Percentiles rank a stretch among this genome's conserved stretches.
Evolutionary conservation across 1,139 yeast species (phyloP).

Genomic region (Zygosaccharomyces sapae): DNA sequence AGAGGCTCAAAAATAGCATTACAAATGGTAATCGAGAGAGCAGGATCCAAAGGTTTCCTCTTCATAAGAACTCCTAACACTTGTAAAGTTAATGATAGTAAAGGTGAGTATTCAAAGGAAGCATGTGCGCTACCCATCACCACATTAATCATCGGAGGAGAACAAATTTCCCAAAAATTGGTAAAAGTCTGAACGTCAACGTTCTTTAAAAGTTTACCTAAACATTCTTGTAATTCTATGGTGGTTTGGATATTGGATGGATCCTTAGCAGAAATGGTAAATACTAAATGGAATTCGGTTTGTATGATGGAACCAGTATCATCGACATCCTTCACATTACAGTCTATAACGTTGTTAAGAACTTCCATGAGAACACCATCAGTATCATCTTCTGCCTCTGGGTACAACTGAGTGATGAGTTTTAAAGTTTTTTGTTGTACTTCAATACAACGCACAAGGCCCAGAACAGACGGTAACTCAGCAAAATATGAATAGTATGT

Average conservation of each 20-base stretch:
- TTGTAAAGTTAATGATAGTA: conserved; percentile 63
- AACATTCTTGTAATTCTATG: conserved; percentile 56
- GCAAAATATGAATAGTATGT: conserved; percentile 52
- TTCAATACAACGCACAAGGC: conserved; percentile 19
- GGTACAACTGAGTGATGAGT: conserved; percentile 45
- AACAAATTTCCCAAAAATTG: conserved; percentile 33
- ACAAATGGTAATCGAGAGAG: conserved; percentile 43
- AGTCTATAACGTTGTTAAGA: conserved; percentile 49
- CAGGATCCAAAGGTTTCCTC: conserved; percentile 28
- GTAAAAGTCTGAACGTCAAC: conserved; percentile 46
- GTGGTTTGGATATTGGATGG: conserved; percentile 68
- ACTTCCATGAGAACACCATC: conserved; percentile 74
- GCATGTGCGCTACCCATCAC: conserved; percentile 25
- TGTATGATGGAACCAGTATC: conserved; percentile 30
- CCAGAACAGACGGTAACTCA: conserved; percentile 36
- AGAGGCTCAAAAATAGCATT: conserved; percentile 45
- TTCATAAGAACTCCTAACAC: conserved; percentile 45
- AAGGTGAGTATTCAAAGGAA: conserved; percentile 46
- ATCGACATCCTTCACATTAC: conserved; percentile 31
- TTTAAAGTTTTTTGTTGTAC: conserved; percentile 41
- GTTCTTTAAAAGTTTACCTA: conserved; percentile 53
- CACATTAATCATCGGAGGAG: conserved; percentile 32
- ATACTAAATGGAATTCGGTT: conserved; percentile 51
- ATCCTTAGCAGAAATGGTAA: conserved; percentile 65
- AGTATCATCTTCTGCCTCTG: conserved; percentile 76